phyloP scores from a whole-genome alignment of 2,329 filamentous ascomycete species.

The Epichloe baconii region DNA sequence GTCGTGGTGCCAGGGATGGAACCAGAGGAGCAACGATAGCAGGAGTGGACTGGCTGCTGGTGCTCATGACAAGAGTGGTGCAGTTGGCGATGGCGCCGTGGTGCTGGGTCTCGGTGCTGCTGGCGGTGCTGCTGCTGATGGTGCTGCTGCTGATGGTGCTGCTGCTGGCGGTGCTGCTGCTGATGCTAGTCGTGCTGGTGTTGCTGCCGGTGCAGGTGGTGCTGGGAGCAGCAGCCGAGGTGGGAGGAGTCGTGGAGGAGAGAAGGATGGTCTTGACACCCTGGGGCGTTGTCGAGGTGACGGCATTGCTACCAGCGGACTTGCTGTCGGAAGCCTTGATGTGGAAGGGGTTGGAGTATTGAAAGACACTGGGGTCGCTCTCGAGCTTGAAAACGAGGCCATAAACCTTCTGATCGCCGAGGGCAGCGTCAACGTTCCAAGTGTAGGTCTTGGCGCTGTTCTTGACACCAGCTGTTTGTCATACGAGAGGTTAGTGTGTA shows the following conservation, averaged over 20 bases:
- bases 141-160: conserved; percentile 2
- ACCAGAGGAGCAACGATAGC: conserved; percentile 3
- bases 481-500: not conserved
- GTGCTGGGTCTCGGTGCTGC: not conserved
- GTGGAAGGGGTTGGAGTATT: conserved; percentile 51
- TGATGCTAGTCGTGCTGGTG: conserved; percentile 9
- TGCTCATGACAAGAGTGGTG: conserved; percentile 12
- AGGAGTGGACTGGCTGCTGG: conserved; percentile 4
- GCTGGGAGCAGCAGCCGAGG: conserved; percentile 11
- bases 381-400: conserved; percentile 43
- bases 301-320: conserved; percentile 14
- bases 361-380: conserved; percentile 35
- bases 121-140: conserved; percentile 3
- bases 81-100: conserved; percentile 5
- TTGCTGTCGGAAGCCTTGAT: conserved; percentile 24
- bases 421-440: conserved; percentile 36
- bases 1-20: conserved; percentile 6
- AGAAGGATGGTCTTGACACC: conserved; percentile 20
- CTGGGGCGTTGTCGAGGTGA: conserved; percentile 16
- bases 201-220: conserved; percentile 11
- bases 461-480: conserved; percentile 29
- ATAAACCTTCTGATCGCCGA: conserved; percentile 36
- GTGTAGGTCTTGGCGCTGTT: conserved; percentile 30
- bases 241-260: conserved; percentile 10
- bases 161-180: not conserved